phyloP scores from a whole-genome alignment of 2,329 filamentous ascomycete species.

The Arthrocladium fulminans region DNA sequence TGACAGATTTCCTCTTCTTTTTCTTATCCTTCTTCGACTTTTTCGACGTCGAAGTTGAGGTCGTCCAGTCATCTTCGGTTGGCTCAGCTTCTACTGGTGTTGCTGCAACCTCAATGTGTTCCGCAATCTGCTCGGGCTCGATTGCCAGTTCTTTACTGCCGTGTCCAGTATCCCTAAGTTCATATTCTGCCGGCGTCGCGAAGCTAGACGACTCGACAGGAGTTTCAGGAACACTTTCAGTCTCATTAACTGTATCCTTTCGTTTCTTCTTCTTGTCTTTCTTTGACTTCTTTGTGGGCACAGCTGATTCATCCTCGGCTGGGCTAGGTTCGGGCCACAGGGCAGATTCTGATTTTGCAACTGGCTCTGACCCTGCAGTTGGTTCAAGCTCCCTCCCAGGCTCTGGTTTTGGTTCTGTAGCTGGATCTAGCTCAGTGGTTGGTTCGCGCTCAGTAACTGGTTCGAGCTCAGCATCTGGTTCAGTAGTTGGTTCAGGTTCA shows the following conservation, averaged over 20 bases:
- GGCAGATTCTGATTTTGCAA: constrained; percentile 3
- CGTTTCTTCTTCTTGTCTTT: constrained; percentile 14
- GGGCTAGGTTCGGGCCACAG: neutral
- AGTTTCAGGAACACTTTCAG: neutral
- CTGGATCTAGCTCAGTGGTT: neutral
- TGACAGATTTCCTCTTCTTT: constrained; percentile 6
- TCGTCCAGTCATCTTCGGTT: neutral
- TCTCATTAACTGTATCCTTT: neutral
- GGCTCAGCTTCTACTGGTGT: neutral
- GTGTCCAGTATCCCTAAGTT: neutral
- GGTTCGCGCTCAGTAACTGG: too few relatives aligned
- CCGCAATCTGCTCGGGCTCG: neutral
- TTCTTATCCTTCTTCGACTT: constrained; percentile 13
- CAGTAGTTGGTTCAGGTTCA: neutral
- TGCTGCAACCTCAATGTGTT: neutral
- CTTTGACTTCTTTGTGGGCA: constrained; percentile 8
- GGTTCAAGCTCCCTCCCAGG: too few relatives aligned
- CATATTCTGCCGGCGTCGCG: neutral
- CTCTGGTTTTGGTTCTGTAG: too few relatives aligned
- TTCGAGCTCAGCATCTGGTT: too few relatives aligned
- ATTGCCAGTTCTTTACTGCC: neutral
- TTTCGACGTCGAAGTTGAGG: neutral
- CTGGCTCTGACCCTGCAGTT: too few relatives aligned
- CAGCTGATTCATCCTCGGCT: constrained; percentile 7
- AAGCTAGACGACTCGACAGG: neutral